Evolutionary conservation across 768 basidiomycete genomes (phyloP).

Genomic region (Mycena alexandri): DNA sequence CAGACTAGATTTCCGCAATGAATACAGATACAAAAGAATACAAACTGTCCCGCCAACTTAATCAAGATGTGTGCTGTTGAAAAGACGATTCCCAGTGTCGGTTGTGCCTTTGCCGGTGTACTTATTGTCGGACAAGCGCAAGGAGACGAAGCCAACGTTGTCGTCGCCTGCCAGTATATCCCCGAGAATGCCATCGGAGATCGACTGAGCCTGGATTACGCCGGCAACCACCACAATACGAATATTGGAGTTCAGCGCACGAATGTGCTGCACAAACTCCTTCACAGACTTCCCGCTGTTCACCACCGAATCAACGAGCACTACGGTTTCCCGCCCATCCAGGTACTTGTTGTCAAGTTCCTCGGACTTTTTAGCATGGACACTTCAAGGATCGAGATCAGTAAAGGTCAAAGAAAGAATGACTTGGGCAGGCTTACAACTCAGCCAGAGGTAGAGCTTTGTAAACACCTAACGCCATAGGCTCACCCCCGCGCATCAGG

Average conservation of each 20-base stretch:
- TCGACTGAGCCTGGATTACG: constrained; percentile 37
- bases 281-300: constrained; percentile 43
- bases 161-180: constrained; percentile 34
- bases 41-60: constrained; percentile 4
- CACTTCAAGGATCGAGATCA: constrained; percentile 27
- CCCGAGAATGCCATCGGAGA: constrained; percentile 30
- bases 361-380: constrained; percentile 40
- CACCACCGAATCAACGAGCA: constrained; percentile 44
- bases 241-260: constrained; percentile 26
- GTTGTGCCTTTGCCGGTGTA: constrained; percentile 41
- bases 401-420: constrained; percentile 8
- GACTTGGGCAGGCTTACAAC: constrained; percentile 36
- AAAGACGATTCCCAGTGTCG: constrained; percentile 41
- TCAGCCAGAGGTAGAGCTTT: constrained; percentile 37
- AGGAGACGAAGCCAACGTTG: constrained; percentile 38
- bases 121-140: constrained; percentile 40
- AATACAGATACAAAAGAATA: background rate
- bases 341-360: constrained; percentile 38
- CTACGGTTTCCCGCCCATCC: constrained; percentile 29
- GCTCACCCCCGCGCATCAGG: constrained; percentile 44
- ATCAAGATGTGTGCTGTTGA: constrained; percentile 40
- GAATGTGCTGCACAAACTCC: constrained; percentile 39
- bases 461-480: constrained; percentile 41
- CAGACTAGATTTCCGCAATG: background rate
- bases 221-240: constrained; percentile 38